Evolutionary conservation across 345 rosid genomes (phyloP), one percentile per base, ranked within the genome.

Genomic region (Populus deltoides): DNA sequence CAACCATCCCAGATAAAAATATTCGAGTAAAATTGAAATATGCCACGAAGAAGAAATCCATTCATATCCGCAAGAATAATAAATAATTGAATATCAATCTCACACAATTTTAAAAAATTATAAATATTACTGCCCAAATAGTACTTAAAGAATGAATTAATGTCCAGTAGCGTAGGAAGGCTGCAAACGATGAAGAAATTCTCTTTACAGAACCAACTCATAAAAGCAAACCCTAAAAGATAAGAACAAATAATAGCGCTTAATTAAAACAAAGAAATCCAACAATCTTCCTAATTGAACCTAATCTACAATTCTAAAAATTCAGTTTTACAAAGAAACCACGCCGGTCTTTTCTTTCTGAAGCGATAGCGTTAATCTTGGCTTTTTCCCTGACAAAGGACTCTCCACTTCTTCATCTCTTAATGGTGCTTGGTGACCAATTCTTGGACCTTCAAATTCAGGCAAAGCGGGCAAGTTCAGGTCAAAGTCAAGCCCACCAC

Each of bases 401-500:
- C 91, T 84, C 76, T 89, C 86, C 72, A 90, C 94, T 82, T 93
- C 98, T 78, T 90, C 85, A 66, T 87, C 92, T 51, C 73, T 65
- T 27, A n/a, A 62, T 12, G 79, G n/a, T 27, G 0, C 80, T 68
- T 11, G 24, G 1, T 59, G 69, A 55, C 68, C 45, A 17, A 16
- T 6, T 24, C 17, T 51, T 71, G 36, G 62, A 73, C 35, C 27
- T 39, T 12, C 78, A 70, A 84, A 85, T 22, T 95, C 98, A 2
- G 94, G 94, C 80, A 86, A 66, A 25, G 99, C 94, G 2, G 99
- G 98, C 68, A 93, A 36, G 86, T 95, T 95, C 38, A 95, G 84
- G 87, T 95, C 99, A 82, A 94, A 88, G 33, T 79, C 94, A 25
- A 81, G 55, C 0, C 72, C 79, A 2, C 73, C 72, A 8, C 79